phyloP scores from a whole-genome alignment of 495 filamentous ascomycete genomes.

The Sporormia fimetaria region DNA sequence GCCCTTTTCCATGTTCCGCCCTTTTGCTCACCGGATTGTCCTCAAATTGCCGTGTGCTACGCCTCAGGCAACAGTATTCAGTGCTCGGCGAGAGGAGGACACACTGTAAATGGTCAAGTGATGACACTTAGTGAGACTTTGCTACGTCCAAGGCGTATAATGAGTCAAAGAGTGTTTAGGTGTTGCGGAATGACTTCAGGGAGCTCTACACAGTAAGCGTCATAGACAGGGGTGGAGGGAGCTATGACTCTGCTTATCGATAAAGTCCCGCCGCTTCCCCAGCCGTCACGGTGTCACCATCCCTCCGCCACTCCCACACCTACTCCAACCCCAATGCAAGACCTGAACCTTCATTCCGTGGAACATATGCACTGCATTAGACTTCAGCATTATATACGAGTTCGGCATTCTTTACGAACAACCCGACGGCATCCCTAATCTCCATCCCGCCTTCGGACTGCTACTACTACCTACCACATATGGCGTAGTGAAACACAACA shows the following conservation, averaged over 20 bases:
- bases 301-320: conserved; percentile 1
- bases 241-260: conserved; percentile 3
- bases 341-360: conserved; percentile 7
- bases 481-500: neutral
- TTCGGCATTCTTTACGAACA: conserved; percentile 7
- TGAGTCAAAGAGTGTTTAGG: too few species aligned
- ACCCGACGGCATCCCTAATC: too few species aligned
- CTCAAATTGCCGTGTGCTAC: neutral
- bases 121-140: too few species aligned
- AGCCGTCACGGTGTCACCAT: neutral
- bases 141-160: too few species aligned
- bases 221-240: too few species aligned
- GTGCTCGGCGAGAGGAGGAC: too few species aligned
- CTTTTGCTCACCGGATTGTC: neutral
- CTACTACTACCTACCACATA: neutral
- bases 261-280: neutral
- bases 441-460: too few species aligned
- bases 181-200: too few species aligned
- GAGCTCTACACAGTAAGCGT: too few species aligned
- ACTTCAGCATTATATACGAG: conserved; percentile 2
- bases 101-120: too few species aligned
- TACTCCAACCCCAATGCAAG: conserved; percentile 13
- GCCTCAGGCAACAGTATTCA: neutral
- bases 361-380: conserved; percentile 6
- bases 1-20: conserved; percentile 2